A percentile compares a stretch with the other conserved stretches of the same genome.
Conservation (phyloP, 2,329 filamentous ascomycete genomes). For the Aureobasidium sp. region DNA sequence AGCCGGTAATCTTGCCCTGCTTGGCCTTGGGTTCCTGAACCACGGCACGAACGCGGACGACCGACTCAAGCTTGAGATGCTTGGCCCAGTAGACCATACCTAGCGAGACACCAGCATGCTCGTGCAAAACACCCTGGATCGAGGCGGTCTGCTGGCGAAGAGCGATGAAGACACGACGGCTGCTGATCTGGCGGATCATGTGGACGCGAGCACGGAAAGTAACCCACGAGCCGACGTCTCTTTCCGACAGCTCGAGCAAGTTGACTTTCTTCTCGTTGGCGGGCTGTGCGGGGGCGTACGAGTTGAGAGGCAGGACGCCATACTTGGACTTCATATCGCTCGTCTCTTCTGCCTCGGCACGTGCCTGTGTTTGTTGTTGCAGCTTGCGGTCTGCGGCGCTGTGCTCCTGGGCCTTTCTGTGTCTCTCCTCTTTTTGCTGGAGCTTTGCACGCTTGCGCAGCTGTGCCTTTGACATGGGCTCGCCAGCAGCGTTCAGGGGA, state of each 20-base stretch:
- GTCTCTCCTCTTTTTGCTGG: constrained; percentile 37
- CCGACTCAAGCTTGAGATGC: constrained; percentile 67
- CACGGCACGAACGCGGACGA: constrained; percentile 67
- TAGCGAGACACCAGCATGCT: constrained; percentile 54
- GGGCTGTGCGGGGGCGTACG: constrained; percentile 44
- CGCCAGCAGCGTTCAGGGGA: constrained; percentile 42
- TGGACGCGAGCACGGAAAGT: constrained; percentile 65
- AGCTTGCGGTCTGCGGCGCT: constrained; percentile 38
- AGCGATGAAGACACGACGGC: constrained; percentile 75
- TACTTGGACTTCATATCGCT: constrained; percentile 52
- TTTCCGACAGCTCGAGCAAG: constrained; percentile 44
- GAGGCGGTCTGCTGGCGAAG: constrained; percentile 78
- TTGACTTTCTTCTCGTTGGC: constrained; percentile 40
- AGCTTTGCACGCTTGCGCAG: constrained; percentile 41
- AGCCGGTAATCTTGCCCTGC: constrained; percentile 61
- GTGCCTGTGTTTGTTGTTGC: constrained; percentile 40
- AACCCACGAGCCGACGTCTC: constrained; percentile 51
- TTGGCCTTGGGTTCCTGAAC: constrained; percentile 62
- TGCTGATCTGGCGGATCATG: constrained; percentile 72
- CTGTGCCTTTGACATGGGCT: constrained; percentile 43
- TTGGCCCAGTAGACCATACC: constrained; percentile 84
- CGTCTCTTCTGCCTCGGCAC: constrained; percentile 46
- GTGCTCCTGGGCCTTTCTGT: constrained; percentile 36
- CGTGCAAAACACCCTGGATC: constrained; percentile 71
- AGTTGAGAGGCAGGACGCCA: constrained; percentile 50